A percentile compares a stretch with the other conserved stretches of the same genome.
phyloP scores from a whole-genome alignment of 2,329 filamentous ascomycete genomes.

The Aspergillus candidus region DNA sequence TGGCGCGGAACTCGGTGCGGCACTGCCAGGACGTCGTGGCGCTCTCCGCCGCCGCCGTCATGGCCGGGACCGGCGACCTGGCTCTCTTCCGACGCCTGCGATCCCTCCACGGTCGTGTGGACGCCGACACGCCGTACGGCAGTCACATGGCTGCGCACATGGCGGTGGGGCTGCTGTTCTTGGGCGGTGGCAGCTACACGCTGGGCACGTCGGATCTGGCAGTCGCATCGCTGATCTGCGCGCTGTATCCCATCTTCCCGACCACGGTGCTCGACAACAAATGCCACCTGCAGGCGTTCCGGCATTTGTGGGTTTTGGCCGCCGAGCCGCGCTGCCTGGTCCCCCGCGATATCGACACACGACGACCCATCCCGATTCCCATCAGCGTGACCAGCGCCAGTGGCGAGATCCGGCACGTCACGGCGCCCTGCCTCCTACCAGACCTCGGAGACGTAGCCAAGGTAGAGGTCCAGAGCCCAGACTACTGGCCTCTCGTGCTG shows the following conservation, averaged over 20 bases:
- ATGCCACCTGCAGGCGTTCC: constrained; percentile 89
- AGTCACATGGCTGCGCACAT: constrained; percentile 90
- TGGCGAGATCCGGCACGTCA: constrained; percentile 31
- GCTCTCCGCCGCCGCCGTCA: constrained; percentile 76
- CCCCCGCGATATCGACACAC: constrained; percentile 77
- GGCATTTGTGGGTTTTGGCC: constrained; percentile 94
- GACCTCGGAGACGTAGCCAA: constrained; percentile 35
- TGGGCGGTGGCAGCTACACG: constrained; percentile 87
- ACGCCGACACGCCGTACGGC: constrained; percentile 79
- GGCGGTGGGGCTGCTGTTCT: constrained; percentile 82
- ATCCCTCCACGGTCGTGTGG: constrained; percentile 78
- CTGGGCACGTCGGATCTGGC: constrained; percentile 85
- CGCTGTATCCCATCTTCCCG: constrained; percentile 92
- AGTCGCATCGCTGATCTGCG: constrained; percentile 75
- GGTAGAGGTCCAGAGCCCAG: constrained; percentile 41
- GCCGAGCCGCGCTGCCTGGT: constrained; percentile 85
- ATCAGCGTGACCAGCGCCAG: constrained; percentile 58
- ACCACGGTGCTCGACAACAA: constrained; percentile 86
- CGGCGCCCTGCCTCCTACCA: constrained; percentile 53
- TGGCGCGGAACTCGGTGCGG: constrained; percentile 73
- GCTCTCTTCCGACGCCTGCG: constrained; percentile 77
- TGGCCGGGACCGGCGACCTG: constrained; percentile 93
- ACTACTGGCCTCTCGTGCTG: constrained; percentile 76
- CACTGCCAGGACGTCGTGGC: constrained; percentile 89
- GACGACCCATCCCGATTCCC: constrained; percentile 68